Evolutionary conservation across 2,329 filamentous ascomycete species (phyloP).

Genomic region (Fusarium nelsonii): DNA sequence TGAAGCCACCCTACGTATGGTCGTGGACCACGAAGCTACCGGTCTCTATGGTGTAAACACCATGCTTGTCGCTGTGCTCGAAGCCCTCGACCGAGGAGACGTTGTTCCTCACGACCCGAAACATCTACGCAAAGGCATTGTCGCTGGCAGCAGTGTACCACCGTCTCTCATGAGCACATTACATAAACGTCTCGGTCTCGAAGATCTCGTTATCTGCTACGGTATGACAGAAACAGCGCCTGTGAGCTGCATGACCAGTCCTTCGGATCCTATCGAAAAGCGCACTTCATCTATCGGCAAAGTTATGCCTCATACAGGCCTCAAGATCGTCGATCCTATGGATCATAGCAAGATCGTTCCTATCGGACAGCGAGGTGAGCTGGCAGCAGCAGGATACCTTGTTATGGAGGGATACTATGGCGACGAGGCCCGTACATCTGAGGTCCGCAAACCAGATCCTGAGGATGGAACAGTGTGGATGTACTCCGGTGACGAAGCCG

Average conservation of each 20-base stretch:
- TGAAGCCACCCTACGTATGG: slow-evolving; percentile 72
- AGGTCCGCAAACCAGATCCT: slow-evolving; percentile 68
- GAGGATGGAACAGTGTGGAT: slow-evolving; percentile 77
- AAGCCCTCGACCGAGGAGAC: slow-evolving; percentile 70
- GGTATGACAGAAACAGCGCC: slow-evolving; percentile 94
- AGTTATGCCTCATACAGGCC: slow-evolving; percentile 82
- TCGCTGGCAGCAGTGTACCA: slow-evolving; percentile 87
- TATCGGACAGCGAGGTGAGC: slow-evolving; percentile 78
- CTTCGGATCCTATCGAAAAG: slow-evolving; percentile 78
- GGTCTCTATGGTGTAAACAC: slow-evolving; percentile 90
- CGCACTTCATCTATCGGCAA: slow-evolving; percentile 81
- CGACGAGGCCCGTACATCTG: slow-evolving; percentile 76
- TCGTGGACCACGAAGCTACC: slow-evolving; percentile 65
- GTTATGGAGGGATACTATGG: slow-evolving; percentile 93
- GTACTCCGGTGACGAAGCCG: slow-evolving; percentile 91
- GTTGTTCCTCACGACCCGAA: slow-evolving; percentile 43
- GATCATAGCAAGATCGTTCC: slow-evolving; percentile 72
- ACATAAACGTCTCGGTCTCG: slow-evolving; percentile 79
- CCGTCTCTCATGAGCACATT: slow-evolving; percentile 82
- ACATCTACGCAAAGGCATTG: slow-evolving; percentile 86
- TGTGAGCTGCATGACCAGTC: slow-evolving; percentile 84
- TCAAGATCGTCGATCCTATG: slow-evolving; percentile 79
- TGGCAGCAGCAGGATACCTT: slow-evolving; percentile 85
- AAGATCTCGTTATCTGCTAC: slow-evolving; percentile 91
- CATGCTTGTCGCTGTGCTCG: slow-evolving; percentile 92